A percentile compares a stretch with the other conserved stretches of the same genome.
Conservation (phyloP, 2,329 filamentous ascomycete genomes). For the Thelonectria blattea region DNA sequence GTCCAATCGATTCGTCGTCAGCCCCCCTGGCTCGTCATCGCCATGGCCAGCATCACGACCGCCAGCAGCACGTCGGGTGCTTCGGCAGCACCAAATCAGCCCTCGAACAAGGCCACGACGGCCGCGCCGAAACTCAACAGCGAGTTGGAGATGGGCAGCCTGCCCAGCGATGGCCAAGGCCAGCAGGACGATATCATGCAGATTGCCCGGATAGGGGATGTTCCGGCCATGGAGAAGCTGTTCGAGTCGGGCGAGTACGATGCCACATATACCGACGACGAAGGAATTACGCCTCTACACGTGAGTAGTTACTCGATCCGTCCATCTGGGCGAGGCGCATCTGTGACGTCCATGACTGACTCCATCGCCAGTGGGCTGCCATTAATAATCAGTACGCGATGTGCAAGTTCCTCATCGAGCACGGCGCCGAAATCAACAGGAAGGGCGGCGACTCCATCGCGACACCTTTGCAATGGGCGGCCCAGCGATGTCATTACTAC, state of each 20-base stretch:
- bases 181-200: slow-evolving; percentile 89
- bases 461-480: slow-evolving; percentile 95
- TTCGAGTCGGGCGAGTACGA: slow-evolving; percentile 84
- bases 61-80: slow-evolving; percentile 44
- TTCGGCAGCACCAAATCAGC: slow-evolving; percentile 58
- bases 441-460: slow-evolving; percentile 96
- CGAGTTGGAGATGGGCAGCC: slow-evolving; percentile 61
- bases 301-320: slow-evolving; percentile 57
- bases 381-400: slow-evolving; percentile 99
- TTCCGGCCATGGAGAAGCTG: slow-evolving; percentile 84
- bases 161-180: slow-evolving; percentile 49
- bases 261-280: slow-evolving; percentile 83
- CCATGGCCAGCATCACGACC: slow-evolving; percentile 51
- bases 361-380: slow-evolving; percentile 79
- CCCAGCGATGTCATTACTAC: slow-evolving; percentile 95
- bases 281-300: slow-evolving; percentile 95
- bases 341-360: slow-evolving; percentile 21
- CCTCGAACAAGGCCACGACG: slow-evolving; percentile 59
- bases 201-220: slow-evolving; percentile 85
- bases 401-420: slow-evolving; percentile 89
- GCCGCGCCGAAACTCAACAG: slow-evolving; percentile 63
- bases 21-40: slow-evolving; percentile 26
- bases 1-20: slow-evolving; percentile 1
- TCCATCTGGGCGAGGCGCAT: neutral
- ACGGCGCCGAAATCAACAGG: slow-evolving; percentile 88